phyloP scores from a whole-genome alignment of 306 rosid species.

The Prunus dulcis region DNA sequence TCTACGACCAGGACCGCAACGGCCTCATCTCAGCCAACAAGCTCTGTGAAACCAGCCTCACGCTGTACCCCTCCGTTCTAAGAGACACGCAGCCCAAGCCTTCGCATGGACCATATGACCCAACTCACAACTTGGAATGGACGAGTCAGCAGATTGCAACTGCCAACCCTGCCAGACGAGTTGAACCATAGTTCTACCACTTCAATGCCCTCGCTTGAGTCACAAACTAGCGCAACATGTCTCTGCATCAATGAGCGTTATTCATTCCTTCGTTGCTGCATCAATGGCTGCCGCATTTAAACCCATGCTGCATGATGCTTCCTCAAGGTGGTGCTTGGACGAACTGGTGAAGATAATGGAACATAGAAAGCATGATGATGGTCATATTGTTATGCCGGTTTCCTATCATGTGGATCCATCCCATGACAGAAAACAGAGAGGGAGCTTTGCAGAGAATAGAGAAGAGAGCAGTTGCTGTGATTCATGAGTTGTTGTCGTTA shows the following conservation, averaged over 20 bases:
- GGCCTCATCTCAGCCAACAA: too few species aligned
- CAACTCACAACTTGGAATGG: not conserved
- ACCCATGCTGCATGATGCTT: too few species aligned
- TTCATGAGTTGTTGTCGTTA: conserved; percentile 71
- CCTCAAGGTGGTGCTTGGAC: too few species aligned
- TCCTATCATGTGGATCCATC: too few species aligned
- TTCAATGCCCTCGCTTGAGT: not conserved
- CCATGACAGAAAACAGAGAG: too few species aligned
- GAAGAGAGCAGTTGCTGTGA: conserved; percentile 75
- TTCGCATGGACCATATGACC: not conserved
- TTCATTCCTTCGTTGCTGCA: too few species aligned
- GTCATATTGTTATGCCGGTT: too few species aligned
- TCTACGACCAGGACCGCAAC: too few species aligned
- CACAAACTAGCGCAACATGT: not conserved
- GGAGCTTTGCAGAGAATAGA: conserved; percentile 86
- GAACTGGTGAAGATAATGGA: too few species aligned
- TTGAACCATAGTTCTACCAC: not conserved
- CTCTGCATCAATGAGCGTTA: too few species aligned
- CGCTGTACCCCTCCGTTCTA: not conserved
- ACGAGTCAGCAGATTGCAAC: not conserved
- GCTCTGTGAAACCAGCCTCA: not conserved
- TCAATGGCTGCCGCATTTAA: too few species aligned
- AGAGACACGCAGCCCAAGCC: not conserved
- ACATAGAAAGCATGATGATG: too few species aligned
- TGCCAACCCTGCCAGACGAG: not conserved